Percentiles rank a stretch among this genome's conserved stretches.
These are phyloP conservation scores for Yamadazyma diddensiae DNA, from an alignment of 1,139 yeast species.

Conservation along the genomic window DNA sequence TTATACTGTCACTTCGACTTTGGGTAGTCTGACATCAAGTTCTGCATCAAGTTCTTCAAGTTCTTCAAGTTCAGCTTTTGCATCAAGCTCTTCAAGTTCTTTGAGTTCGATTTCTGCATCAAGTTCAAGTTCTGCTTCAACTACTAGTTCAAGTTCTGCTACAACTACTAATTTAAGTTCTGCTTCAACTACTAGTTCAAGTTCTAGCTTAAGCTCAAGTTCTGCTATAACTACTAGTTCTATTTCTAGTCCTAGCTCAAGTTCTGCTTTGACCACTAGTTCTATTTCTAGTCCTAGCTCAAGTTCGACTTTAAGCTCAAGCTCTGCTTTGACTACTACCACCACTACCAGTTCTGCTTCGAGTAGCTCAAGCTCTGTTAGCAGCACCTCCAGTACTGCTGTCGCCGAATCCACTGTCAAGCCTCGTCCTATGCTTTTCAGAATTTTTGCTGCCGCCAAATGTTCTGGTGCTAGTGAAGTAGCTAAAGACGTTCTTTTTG, in stretches of 20 bases:
- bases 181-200: background rate
- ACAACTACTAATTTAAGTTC: slow-evolving; percentile 1
- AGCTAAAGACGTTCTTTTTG: slow-evolving; percentile 9
- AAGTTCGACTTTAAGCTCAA: slow-evolving; percentile 1
- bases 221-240: background rate
- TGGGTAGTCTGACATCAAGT: slow-evolving; percentile 1
- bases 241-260: background rate
- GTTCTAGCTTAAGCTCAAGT: slow-evolving; percentile 1
- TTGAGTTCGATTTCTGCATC: slow-evolving; percentile 1
- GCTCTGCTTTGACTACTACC: too few species aligned
- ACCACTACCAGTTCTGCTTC: background rate
- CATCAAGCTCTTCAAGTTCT: slow-evolving; percentile 1
- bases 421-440: background rate
- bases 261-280: background rate
- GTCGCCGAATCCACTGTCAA: background rate
- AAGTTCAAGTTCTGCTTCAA: slow-evolving; percentile 1
- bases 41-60: background rate
- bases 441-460: background rate
- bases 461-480: slow-evolving; percentile 11
- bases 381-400: background rate
- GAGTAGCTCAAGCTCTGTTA: background rate
- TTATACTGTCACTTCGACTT: slow-evolving; percentile 1
- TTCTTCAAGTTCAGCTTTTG: background rate
- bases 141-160: slow-evolving; percentile 1
- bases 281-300: background rate